Base-by-base conservation (phyloP, 176 grass and related monocot genomes). In the Luzula sylvatica region DNA sequence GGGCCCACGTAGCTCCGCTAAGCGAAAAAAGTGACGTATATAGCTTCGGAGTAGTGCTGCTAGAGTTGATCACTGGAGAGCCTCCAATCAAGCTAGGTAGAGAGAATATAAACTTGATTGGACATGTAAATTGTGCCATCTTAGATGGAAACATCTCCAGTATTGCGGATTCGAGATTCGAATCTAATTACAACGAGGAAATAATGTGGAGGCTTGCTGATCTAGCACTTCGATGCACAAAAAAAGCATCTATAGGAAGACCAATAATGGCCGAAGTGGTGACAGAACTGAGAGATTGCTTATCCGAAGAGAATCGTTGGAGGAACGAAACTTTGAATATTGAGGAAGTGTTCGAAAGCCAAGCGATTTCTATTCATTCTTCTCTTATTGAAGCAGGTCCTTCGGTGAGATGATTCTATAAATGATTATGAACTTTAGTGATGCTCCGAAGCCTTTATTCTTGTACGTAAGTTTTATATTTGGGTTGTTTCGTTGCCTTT, bases 1-100 rank as follows among this genome's bases (percentile, higher is more conserved):
- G 68, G 68, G 58, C 30, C 19, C 27, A 51, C 2, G 7, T 25
- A 22, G 38, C 55, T 20, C 32, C 21, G 2, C 19, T 72, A 9
- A 72, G 42, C 27, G 56, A 60, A 4, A 72, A 61, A 28, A 72
- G 68, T 15, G 58, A 61, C 11, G 58, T 61, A 15, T 61, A 61
- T n/a, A 61, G 58, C 23, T 61, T 61, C 11, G 58, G 58, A 46
- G 39, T 61, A 15, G 41, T 61, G 1, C 7, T 61, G 0, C 11
- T 61, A 21, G 58, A 61, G 68, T 6, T 61, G 5, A 57, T 41
- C 7, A 62, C 56, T 13, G 69, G 69, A 4, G 20, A 72, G 25
- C 46, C 14, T 17, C 69, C 69, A 1, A 47, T 50, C 23, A 3
- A 20, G 15, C 30, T 8, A 27, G 49, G 15, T 39, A 20, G 25